These are phyloP conservation scores for Linanthus parryae DNA, from an alignment of 148 eudicot genomes.

Conservation along the genomic window DNA sequence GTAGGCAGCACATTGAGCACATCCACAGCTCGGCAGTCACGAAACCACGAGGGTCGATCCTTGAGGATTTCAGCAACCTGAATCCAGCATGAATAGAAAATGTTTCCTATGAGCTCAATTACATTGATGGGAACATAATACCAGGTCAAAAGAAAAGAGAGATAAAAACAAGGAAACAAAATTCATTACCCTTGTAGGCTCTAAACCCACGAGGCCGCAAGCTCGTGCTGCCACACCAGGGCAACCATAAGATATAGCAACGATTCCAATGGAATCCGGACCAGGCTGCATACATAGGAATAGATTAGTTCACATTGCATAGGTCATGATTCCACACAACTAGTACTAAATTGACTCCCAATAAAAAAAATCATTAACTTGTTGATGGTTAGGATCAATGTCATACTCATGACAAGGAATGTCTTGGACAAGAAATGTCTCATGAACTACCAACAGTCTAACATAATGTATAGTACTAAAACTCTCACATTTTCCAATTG, in stretches of 20 bases:
- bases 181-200: constrained; percentile 80
- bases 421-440: too few relatives aligned
- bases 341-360: too few relatives aligned
- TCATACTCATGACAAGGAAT: too few relatives aligned
- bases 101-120: not conserved
- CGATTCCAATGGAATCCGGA: constrained; percentile 99
- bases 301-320: too few relatives aligned
- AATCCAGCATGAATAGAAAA: constrained; percentile 3
- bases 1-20: constrained; percentile 95
- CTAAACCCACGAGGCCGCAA: constrained; percentile 97
- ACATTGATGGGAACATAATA: too few relatives aligned
- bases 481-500: too few relatives aligned
- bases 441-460: too few relatives aligned
- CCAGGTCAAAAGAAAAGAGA: not conserved
- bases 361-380: too few relatives aligned
- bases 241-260: constrained; percentile 99
- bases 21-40: constrained; percentile 99
- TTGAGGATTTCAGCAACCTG: constrained; percentile 99
- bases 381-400: too few relatives aligned
- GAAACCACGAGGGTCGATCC: constrained; percentile 98
- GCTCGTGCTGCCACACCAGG: constrained; percentile 99
- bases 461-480: too few relatives aligned
- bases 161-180: not conserved
- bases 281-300: too few relatives aligned
- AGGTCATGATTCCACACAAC: too few relatives aligned